A percentile compares a stretch with the other conserved stretches of the same genome.
These are phyloP conservation scores for Candida xyloterini DNA, from an alignment of 805 yeast species.

Conservation along the genomic window DNA sequence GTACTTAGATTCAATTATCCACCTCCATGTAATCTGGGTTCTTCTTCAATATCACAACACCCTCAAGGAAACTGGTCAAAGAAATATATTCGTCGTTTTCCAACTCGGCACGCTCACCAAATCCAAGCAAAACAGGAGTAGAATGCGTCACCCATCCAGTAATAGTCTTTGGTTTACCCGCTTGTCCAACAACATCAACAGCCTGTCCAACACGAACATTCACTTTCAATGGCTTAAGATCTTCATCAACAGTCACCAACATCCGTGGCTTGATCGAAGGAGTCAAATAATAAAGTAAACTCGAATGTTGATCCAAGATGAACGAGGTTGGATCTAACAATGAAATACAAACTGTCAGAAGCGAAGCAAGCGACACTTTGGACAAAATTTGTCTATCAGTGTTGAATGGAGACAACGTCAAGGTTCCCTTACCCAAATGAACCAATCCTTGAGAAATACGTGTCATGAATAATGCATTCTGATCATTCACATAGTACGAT, in stretches of 20 bases:
- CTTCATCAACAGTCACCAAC: conserved; percentile 89
- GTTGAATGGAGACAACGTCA: conserved; percentile 84
- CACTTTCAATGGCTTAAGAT: conserved; percentile 86
- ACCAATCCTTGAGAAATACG: conserved; percentile 93
- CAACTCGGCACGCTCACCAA: conserved; percentile 95
- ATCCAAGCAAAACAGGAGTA: conserved; percentile 90
- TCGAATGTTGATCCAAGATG: conserved; percentile 71
- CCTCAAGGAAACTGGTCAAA: conserved; percentile 79
- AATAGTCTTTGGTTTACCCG: conserved; percentile 97
- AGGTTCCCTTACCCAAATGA: conserved; percentile 94
- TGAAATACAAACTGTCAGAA: conserved; percentile 79
- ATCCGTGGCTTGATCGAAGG: conserved; percentile 91
- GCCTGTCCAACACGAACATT: conserved; percentile 99
- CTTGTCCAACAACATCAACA: conserved; percentile 97
- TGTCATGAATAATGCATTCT: conserved; percentile 87
- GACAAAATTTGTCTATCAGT: conserved; percentile 84
- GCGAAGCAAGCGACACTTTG: conserved; percentile 85
- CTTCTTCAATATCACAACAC: conserved; percentile 87
- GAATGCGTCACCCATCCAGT: conserved; percentile 99
- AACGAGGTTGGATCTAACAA: conserved; percentile 83
- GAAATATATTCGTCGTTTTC: conserved; percentile 92
- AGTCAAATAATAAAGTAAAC: conserved; percentile 77
- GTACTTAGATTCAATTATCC: conserved; percentile 16
- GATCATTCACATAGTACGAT: conserved; percentile 83
- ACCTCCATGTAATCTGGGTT: conserved; percentile 75